Percentiles rank a stretch among this genome's conserved stretches.
phyloP scores from a whole-genome alignment of 257 asterid species.

The Anisodus acutangulus region DNA sequence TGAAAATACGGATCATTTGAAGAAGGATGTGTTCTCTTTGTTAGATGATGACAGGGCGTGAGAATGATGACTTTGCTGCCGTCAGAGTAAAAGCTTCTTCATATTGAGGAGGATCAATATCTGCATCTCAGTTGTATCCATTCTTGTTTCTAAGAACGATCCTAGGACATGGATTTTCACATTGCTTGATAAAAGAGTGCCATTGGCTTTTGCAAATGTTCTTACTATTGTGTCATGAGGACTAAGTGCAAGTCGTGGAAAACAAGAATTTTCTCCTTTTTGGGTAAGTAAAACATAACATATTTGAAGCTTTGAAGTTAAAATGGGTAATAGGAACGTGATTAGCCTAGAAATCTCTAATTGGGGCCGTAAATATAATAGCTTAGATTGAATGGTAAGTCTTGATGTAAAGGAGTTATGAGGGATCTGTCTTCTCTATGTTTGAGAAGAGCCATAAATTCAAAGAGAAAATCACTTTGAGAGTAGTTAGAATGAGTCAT shows the following conservation, averaged over 20 bases:
- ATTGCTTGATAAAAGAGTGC: background rate
- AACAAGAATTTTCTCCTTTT: background rate
- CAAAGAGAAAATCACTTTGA: background rate
- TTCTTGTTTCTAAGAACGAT: background rate
- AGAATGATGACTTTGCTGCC: background rate
- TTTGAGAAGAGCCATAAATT: background rate
- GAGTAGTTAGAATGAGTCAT: background rate
- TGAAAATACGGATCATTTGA: background rate
- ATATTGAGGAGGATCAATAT: background rate
- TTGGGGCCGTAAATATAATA: background rate
- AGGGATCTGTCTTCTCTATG: background rate
- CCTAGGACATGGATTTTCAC: background rate
- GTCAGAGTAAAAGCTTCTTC: background rate
- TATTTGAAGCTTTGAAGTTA: conserved; percentile 14
- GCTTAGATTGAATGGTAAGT: background rate
- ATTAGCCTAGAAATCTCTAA: background rate
- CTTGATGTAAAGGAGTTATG: background rate
- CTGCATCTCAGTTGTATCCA: background rate
- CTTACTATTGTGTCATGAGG: conserved; percentile 7
- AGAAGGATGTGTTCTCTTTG: background rate
- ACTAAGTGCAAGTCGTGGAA: background rate
- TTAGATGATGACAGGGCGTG: background rate
- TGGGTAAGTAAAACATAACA: background rate
- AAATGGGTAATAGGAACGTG: background rate
- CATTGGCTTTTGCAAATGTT: conserved; percentile 1